Percentiles rank a stretch among this genome's conserved stretches.
Evolutionary conservation across 805 yeast genomes (phyloP).

Genomic region (Wickerhamomyces strasburgensis): DNA sequence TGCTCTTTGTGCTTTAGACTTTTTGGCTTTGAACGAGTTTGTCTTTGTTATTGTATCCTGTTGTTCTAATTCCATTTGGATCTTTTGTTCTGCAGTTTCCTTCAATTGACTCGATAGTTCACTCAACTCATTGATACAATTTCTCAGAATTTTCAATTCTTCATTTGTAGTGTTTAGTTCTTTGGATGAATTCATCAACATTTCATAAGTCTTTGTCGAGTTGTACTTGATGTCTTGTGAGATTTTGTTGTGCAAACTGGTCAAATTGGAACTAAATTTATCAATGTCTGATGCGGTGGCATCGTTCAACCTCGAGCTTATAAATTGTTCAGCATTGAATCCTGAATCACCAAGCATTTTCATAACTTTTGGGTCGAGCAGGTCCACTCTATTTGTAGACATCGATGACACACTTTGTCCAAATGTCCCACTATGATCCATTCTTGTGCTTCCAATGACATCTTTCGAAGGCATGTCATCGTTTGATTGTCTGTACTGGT

Average conservation of each 20-base stretch:
- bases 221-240: conserved; percentile 53
- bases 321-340: conserved; percentile 45
- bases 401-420: no score
- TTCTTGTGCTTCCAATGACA: background rate
- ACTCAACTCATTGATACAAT: conserved; percentile 53
- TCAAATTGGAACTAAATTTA: conserved; percentile 54
- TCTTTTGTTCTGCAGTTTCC: conserved; percentile 53
- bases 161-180: conserved; percentile 60
- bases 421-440: background rate
- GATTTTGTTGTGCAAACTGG: conserved; percentile 43
- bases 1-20: conserved; percentile 45
- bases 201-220: conserved; percentile 58
- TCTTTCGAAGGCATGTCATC: no score
- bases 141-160: conserved; percentile 58
- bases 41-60: conserved; percentile 14
- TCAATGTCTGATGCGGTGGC: conserved; percentile 73
- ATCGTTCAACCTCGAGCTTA: conserved; percentile 46
- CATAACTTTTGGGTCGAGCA: conserved; percentile 25
- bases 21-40: conserved; percentile 5
- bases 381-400: conserved; percentile 10
- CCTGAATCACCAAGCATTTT: conserved; percentile 33
- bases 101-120: conserved; percentile 55
- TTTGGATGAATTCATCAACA: conserved; percentile 52
- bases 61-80: conserved; percentile 40
- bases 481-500: conserved; percentile 12